Base-by-base conservation (phyloP, 108 stramenopile genomes). In the Nitzschia sp. region DNA sequence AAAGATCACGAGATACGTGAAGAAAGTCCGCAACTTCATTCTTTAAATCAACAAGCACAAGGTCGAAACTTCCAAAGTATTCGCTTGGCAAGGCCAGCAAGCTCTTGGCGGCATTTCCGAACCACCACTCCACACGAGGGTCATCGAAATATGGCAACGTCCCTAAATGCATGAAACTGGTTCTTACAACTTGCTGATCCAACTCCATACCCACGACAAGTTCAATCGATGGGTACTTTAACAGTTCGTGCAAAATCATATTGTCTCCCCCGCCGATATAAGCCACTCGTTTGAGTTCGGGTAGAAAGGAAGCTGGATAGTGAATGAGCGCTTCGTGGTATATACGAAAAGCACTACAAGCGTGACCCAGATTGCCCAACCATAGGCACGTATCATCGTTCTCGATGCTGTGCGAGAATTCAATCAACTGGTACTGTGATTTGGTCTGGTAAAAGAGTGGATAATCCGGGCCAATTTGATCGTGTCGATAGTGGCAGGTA, bases 61-160 rank as follows among this genome's bases (percentile, higher is more conserved):
- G 53, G 69, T 95, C 94, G 64, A 95, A 95, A 31, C 86, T 82
- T 25, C 94, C 94, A 64, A 88, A 92, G 74, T 90, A 95, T 23
- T 90, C 89, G n/a, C 84, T 66, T 1, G 92, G 92, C n/a, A 93
- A 76, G 68, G 91, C 54, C 2, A 85, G 54, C 27, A 89, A 55
- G 46, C 72, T 79, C 75, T 89, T 93, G 48, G 90, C 69, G 0
- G 90, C 90, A 72, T 94, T 88, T 11, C 89, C 90, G 59, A 84
- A 91, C 91, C 91, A 92, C 91, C 91, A 92, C 59, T 89, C 79
- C 0, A 92, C 91, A 24, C 82, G 74, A 18, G 78, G 71, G 63
- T 89, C 79, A 49, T 92, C 88, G 61, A 85, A 93, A 59, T 93
- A 89, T 4, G 92, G 86, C 62, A 89, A 87, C 1, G 87, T 85